Evolutionary conservation across 169 alveolate genomes (phyloP), one percentile per base, ranked within the genome.

Genomic region (Plasmodium gaboni): DNA sequence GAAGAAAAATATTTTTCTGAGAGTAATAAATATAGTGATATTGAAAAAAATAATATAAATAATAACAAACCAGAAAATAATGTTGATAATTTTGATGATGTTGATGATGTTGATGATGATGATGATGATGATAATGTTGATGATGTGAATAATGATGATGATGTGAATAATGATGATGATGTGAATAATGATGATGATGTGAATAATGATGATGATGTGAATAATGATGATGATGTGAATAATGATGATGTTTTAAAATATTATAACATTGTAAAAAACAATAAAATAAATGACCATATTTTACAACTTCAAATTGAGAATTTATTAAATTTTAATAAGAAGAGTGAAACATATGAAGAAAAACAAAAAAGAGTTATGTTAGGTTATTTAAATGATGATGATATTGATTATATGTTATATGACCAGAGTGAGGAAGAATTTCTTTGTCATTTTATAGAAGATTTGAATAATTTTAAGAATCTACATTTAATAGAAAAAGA

Each of bases 231-330:
- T 50, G 19, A 44, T 1, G 69, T 15, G 12, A 42, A 28, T 6
- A 71, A 83, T 5, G 91, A 83, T n/a, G 91, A 83, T 22, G 85
- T 83, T 42, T 68, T 83, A 68, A 83, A 83, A 72, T 83, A 83
- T 59, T 83, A 69, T 50, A 12, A 69, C 17, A 50, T 83, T 2
- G 85, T 70, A 24, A 83, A 69, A 51, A 57, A 53, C 28, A 69
- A 69, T 76, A 83, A 70, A 69, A 53, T 42, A 38, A 55, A 67
- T 63, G 91, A 83, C 10, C 48, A 67, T 5, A 44, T 22, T 69
- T 57, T 83, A 48, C 80, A 83, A 9, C 68, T n/a, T 6, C 42
- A 83, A 69, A 83, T 83, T 83, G 73, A 83, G 2, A 57, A 53
- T n/a, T 63, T 83, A 19, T 48, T 83, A 38, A 51, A 83, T 46